Evolutionary conservation across 1,284 basidiomycete species (phyloP), one percentile per base, ranked within the genome.

Genomic region (Caloboletus inedulis): DNA sequence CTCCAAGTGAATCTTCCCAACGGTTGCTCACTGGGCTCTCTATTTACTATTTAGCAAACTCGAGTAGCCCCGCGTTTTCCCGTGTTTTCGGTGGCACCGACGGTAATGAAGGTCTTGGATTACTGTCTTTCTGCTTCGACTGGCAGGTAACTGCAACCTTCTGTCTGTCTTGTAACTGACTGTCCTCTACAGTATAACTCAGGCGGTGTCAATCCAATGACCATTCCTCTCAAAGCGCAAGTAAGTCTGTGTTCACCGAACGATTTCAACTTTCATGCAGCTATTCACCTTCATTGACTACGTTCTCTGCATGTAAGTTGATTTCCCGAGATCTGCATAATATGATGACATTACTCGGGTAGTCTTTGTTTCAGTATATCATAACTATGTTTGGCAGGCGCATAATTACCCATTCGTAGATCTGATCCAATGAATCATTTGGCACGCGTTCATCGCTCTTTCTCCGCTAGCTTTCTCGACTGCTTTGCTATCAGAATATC

Each of bases 41-140:
- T 5, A 72, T 86, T 37, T 81, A 85, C 69, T 85, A 84, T 58
- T 65, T 86, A 27, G 82, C 81, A 3, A 76, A 78, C 49, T 80
- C 72, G 47, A 66, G 69, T 23, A 77, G 69, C 37, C 56, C 71
- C 2, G 69, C 77, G 37, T 78, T 84, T 62, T 75, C 81, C 25
- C 76, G 77, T 27, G 61, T 85, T 4, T 84, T 85, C 45, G 82
- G 82, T 47, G 81, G 81, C 7, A 76, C 76, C 3, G 78, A 79
- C 56, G 81, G 81, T 53, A 83, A 85, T 54, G 78, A 83, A 62
- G 79, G 78, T 27, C 72, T 80, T 49, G 77, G 77, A 6, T 57
- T 80, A 16, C 61, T 80, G 27, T 73, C 77, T 5, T 60, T 82
- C 56, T 80, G 76, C 58, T 75, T 85, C 47, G 82, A 85, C 62